Conservation (phyloP, 2,329 filamentous ascomycete genomes). For the Lojkania enalia region DNA sequence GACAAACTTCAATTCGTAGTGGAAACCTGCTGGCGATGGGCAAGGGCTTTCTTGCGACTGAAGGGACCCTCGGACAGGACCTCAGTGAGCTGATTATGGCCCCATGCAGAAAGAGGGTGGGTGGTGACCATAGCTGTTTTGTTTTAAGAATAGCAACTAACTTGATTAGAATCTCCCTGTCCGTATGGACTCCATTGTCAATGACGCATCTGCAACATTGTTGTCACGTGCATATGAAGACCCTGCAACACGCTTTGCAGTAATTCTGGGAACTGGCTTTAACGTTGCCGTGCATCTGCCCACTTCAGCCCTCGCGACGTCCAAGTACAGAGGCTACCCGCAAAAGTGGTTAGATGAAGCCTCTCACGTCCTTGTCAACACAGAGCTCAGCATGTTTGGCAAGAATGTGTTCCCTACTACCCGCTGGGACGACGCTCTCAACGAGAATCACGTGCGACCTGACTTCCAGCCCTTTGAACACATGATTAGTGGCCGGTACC, state of each 20-base stretch:
- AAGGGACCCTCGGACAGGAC: constrained; percentile 62
- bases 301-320: constrained; percentile 54
- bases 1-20: constrained; percentile 61
- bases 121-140: constrained; percentile 12
- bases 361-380: constrained; percentile 66
- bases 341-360: constrained; percentile 59
- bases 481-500: constrained; percentile 64
- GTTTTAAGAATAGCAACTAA: constrained; percentile 20
- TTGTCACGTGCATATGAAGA: constrained; percentile 65
- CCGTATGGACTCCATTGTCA: constrained; percentile 64
- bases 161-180: constrained; percentile 55
- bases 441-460: constrained; percentile 59
- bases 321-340: constrained; percentile 61
- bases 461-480: constrained; percentile 69
- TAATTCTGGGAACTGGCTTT: constrained; percentile 67
- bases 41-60: constrained; percentile 65
- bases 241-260: constrained; percentile 62
- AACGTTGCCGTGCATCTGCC: constrained; percentile 67
- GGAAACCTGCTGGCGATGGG: constrained; percentile 65
- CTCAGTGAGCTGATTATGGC: constrained; percentile 62
- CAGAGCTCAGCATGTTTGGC: constrained; percentile 68
- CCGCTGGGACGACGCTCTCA: constrained; percentile 64
- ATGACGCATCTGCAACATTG: constrained; percentile 65
- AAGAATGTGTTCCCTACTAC: constrained; percentile 61
- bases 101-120: constrained; percentile 57